Evolutionary conservation across 768 basidiomycete species (phyloP).

Genomic region (Podaxis sp.): DNA sequence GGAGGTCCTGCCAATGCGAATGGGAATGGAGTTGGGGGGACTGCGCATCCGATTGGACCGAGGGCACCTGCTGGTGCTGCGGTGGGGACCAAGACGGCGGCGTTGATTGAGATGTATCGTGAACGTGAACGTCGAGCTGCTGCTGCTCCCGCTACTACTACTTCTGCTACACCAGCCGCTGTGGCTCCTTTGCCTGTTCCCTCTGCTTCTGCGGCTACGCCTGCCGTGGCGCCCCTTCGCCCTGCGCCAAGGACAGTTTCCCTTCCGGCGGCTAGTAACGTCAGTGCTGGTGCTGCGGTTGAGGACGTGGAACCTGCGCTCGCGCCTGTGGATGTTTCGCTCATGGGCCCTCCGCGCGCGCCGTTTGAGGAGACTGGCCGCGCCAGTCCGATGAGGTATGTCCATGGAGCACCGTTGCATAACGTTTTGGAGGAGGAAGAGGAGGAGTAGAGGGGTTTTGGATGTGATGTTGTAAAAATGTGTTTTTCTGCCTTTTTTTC

Average conservation of each 20-base stretch:
- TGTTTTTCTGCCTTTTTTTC: no score
- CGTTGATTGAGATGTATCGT: constrained; percentile 83
- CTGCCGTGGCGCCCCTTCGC: constrained; percentile 22
- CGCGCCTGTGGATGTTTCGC: neutral
- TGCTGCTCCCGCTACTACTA: constrained; percentile 19
- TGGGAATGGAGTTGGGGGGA: constrained; percentile 6
- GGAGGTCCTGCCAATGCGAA: neutral
- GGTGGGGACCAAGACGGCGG: constrained; percentile 53
- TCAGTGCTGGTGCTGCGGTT: neutral
- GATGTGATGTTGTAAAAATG: no score
- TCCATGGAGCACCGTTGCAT: constrained; percentile 82
- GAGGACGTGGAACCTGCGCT: neutral
- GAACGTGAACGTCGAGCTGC: constrained; percentile 54
- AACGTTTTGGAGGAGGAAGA: constrained; percentile 85
- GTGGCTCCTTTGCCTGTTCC: constrained; percentile 37
- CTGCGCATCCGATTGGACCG: constrained; percentile 20
- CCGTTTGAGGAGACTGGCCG: constrained; percentile 46
- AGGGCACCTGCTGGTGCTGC: constrained; percentile 7
- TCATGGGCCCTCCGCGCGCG: constrained; percentile 19
- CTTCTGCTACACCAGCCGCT: constrained; percentile 24
- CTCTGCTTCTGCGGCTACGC: constrained; percentile 21
- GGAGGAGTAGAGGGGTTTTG: constrained; percentile 36
- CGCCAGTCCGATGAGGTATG: constrained; percentile 66
- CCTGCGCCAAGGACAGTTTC: constrained; percentile 14
- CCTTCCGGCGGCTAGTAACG: neutral